A percentile compares a stretch with the other conserved stretches of the same genome.
Evolutionary conservation across 2,329 filamentous ascomycete species (phyloP).

Genomic region (Huntiella bhutanensis): DNA sequence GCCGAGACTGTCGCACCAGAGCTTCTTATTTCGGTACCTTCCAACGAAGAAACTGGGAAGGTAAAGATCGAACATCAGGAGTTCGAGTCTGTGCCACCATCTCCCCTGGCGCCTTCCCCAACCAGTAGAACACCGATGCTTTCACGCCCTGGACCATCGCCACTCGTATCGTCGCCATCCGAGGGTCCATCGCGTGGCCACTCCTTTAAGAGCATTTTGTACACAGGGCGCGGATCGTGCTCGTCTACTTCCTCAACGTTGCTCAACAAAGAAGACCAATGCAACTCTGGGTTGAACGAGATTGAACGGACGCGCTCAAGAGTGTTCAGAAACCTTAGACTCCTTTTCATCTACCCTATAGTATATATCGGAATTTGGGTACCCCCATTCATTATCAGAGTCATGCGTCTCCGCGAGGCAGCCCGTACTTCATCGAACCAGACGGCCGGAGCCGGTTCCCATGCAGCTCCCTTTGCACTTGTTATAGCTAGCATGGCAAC

Average conservation of each 20-base stretch:
- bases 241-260: slow-evolving; percentile 12
- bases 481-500: slow-evolving; percentile 35
- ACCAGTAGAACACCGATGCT: neutral
- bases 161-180: slow-evolving; percentile 9
- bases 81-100: neutral
- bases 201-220: slow-evolving; percentile 7
- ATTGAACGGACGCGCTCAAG: slow-evolving; percentile 18
- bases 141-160: slow-evolving; percentile 10
- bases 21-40: slow-evolving; percentile 2
- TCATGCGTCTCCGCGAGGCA: slow-evolving; percentile 32
- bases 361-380: slow-evolving; percentile 57
- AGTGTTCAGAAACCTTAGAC: slow-evolving; percentile 48
- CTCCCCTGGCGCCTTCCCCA: neutral
- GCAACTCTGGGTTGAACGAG: too few relatives aligned
- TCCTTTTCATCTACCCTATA: slow-evolving; percentile 58
- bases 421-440: slow-evolving; percentile 11
- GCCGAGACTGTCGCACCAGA: slow-evolving; percentile 7
- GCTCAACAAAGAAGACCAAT: slow-evolving; percentile 4
- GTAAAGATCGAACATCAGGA: slow-evolving; percentile 1
- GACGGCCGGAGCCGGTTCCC: slow-evolving; percentile 9
- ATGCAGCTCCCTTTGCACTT: slow-evolving; percentile 30
- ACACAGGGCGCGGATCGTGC: slow-evolving; percentile 11
- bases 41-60: neutral
- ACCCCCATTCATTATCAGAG: slow-evolving; percentile 48
- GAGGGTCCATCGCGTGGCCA: slow-evolving; percentile 15